A percentile compares a stretch with the other conserved stretches of the same genome.
phyloP scores from a whole-genome alignment of 2,329 filamentous ascomycete species.

The Rhynchosporium graminicola region DNA sequence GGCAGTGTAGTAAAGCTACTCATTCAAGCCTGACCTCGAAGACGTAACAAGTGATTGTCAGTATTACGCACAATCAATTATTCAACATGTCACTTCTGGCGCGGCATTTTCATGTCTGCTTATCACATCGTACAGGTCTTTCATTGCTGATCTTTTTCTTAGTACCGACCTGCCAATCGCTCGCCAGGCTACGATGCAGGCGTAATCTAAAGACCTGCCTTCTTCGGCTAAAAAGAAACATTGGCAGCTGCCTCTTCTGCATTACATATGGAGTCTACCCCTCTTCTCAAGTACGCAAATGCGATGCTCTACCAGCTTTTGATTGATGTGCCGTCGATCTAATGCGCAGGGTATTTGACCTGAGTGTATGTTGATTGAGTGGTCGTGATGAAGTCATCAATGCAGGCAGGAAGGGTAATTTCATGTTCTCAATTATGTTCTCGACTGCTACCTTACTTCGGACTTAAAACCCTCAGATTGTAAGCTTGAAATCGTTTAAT shows the following conservation, averaged over 20 bases:
- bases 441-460: not conserved
- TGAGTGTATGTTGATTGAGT: not conserved
- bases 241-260: conserved; percentile 14
- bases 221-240: conserved; percentile 16
- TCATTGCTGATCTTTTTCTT: conserved; percentile 3
- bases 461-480: not conserved
- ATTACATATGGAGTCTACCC: conserved; percentile 4
- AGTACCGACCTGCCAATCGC: not conserved
- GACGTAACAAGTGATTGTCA: conserved; percentile 5
- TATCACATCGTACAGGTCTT: not conserved
- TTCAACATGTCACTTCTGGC: not conserved
- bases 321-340: conserved; percentile 3
- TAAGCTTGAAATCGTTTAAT: not conserved
- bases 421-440: not conserved
- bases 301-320: not conserved
- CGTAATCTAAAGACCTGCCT: conserved; percentile 19
- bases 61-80: not conserved
- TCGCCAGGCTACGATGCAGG: conserved; percentile 13
- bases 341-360: not conserved
- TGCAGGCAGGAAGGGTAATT: not conserved
- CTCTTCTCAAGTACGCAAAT: conserved; percentile 10
- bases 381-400: conserved; percentile 16
- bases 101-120: not conserved
- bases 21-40: too few relatives aligned
- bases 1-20: too few relatives aligned